Evolutionary conservation across 2,329 filamentous ascomycete species (phyloP), one percentile per base, ranked within the genome.

Genomic region (Penicillium sp.): DNA sequence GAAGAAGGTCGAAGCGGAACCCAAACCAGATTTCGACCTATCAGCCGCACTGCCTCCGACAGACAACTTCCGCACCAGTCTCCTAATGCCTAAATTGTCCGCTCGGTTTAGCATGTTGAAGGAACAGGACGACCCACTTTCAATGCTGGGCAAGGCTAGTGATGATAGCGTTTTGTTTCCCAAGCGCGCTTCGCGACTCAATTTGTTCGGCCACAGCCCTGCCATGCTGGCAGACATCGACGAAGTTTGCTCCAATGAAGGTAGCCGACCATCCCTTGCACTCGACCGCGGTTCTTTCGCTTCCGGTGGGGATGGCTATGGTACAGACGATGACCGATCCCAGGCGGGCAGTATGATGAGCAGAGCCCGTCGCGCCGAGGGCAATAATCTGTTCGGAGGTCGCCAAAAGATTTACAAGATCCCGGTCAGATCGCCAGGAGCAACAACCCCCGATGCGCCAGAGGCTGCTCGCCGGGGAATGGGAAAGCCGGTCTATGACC

Each of bases 321-420:
- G 77, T 13, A 84, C 83, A 36, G 91, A 96, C 62, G 83, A 87
- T 36, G 86, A 88, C 45, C 85, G 84, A 7, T 77, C 79, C 4
- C 78, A 80, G 10, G 77, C 74, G 45, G 83, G 85, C 1, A 91
- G 89, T 73, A 83, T 97, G n/a, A 93, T 97, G 89, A 88, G 82
- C 66, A 84, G 94, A 51, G 81, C 89, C 8, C 88, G 93, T 66
- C 92, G 91, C 0, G 87, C 85, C 1, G 93, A 97, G 70, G 92
- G 93, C 45, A 99, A 97, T 71, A 89, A 90, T 65, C 76, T 99
- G 56, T 99, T 99, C 75, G 94, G 94, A 57, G 94, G 94, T 17
- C 86, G 94, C 44, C 94, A 97, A 73, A 97, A 97, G 78, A 88
- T 97, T 38, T 97, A 96, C 75, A 93, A 91, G 73, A 90, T 96